Base-by-base conservation (phyloP, 2,329 filamentous ascomycete species). In the Aspergillus candidus region DNA sequence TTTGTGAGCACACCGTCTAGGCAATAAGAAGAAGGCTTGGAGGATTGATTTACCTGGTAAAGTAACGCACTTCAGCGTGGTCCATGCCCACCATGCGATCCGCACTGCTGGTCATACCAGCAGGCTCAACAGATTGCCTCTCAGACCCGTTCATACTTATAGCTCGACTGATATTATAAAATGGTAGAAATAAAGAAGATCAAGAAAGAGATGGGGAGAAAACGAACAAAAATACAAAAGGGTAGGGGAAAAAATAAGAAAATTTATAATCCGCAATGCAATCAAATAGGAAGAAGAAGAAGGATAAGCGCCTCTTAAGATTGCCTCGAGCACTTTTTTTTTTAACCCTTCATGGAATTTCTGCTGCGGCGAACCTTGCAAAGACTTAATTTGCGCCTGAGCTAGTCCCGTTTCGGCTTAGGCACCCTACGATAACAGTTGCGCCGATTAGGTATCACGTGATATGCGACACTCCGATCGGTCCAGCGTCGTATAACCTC, bases 1-100 rank as follows among this genome's bases (percentile, higher is more conserved):
- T 31, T 33, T 35, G 54, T 58, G 46, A 60, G 53, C 40, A 48
- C 42, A 12, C 39, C 40, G 38, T 27, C 7, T 8, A 10, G 2
- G 10, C 8, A 8, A 10, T 27, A 27, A 27, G 2, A 10, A 10
- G 2, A 10, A 27, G 22, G 7, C 22, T 10, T 27, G 22, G 10
- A 27, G 22, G 22, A 27, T 27, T 27, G 8, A 3, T 27, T 10
- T 72, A 94, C 90, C 89, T 95, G 75, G 96, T 97, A 76, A 97
- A 97, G 77, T 97, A 98, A 72, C 97, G 93, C 70, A 94, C 89
- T 77, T 98, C 93, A 53, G 90, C 93, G 74, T 95, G 90, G 67
- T 87, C 85, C 79, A 95, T 83, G 58, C 69, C 71, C 30, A 69
- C 68, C 69, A 73, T 71, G 49, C 69, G 64, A 52, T 74, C 72